Percentiles rank a stretch among this genome's conserved stretches.
Evolutionary conservation across 2,329 filamentous ascomycete species (phyloP).

Genomic region (Calycina herbarum): DNA sequence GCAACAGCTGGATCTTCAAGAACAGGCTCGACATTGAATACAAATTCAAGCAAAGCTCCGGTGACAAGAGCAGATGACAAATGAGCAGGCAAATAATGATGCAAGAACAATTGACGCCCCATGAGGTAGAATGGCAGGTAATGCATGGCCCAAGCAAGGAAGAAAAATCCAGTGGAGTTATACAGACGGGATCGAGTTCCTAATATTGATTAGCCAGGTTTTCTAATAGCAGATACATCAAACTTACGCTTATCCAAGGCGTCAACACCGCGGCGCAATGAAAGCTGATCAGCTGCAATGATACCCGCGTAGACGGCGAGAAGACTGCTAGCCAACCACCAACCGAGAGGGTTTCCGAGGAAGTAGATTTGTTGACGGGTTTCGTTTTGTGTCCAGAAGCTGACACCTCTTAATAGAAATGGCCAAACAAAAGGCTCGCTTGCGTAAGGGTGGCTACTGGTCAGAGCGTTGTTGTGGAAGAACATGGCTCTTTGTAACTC

Average conservation of each 20-base stretch:
- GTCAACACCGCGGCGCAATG: slow-evolving; percentile 87
- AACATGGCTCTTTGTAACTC: slow-evolving; percentile 98
- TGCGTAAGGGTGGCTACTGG: slow-evolving; percentile 93
- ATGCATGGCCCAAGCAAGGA: slow-evolving; percentile 95
- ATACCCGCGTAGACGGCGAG: slow-evolving; percentile 93
- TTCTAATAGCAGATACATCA: not conserved
- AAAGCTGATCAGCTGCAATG: slow-evolving; percentile 88
- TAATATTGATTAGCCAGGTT: slow-evolving; percentile 34
- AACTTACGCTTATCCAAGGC: slow-evolving; percentile 88
- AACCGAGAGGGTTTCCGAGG: slow-evolving; percentile 92
- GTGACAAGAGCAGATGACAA: slow-evolving; percentile 87
- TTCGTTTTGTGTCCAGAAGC: slow-evolving; percentile 98
- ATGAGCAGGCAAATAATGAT: slow-evolving; percentile 95
- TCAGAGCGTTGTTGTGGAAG: slow-evolving; percentile 97
- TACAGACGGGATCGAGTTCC: slow-evolving; percentile 92
- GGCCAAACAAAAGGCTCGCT: slow-evolving; percentile 97
- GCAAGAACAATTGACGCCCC: slow-evolving; percentile 96
- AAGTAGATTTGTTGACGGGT: slow-evolving; percentile 98
- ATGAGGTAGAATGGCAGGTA: slow-evolving; percentile 98
- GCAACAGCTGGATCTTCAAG: slow-evolving; percentile 49
- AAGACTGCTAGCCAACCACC: slow-evolving; percentile 93
- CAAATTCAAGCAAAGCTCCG: slow-evolving; percentile 88
- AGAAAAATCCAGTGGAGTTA: slow-evolving; percentile 99
- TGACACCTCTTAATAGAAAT: slow-evolving; percentile 93
- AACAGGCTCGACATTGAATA: slow-evolving; percentile 86